Percentiles rank a stretch among this genome's conserved stretches.
Conservation (phyloP, 257 asterid genomes). For the Salvia rosmarinus region DNA sequence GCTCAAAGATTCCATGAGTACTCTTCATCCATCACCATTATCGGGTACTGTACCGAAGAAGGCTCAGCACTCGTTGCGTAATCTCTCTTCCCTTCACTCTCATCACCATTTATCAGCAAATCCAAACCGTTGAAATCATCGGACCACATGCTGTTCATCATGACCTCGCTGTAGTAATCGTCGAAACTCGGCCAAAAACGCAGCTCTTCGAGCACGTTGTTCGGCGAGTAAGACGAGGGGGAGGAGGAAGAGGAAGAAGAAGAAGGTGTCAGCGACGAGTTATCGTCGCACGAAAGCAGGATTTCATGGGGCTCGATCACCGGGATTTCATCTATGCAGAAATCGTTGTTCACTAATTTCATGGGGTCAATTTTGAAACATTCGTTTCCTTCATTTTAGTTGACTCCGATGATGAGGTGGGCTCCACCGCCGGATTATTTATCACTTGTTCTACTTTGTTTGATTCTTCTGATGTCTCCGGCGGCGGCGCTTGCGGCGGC, state of each 20-base stretch:
- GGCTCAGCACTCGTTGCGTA: slow-evolving; percentile 11
- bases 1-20: slow-evolving; percentile 36
- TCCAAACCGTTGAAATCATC: slow-evolving; percentile 63
- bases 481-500: slow-evolving; percentile 26
- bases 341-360: slow-evolving; percentile 56
- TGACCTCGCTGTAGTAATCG: slow-evolving; percentile 42
- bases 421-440: not conserved
- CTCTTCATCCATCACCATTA: slow-evolving; percentile 30
- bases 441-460: slow-evolving; percentile 2
- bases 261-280: slow-evolving; percentile 22
- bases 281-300: slow-evolving; percentile 38
- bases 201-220: slow-evolving; percentile 42
- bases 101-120: slow-evolving; percentile 41
- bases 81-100: slow-evolving; percentile 24
- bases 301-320: slow-evolving; percentile 71
- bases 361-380: slow-evolving; percentile 26
- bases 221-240: slow-evolving; percentile 16
- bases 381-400: not conserved
- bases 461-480: not conserved
- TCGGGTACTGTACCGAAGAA: slow-evolving; percentile 28
- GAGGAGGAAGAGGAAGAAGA: slow-evolving; percentile 40
- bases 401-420: not conserved
- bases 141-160: slow-evolving; percentile 56
- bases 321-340: slow-evolving; percentile 78
- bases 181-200: slow-evolving; percentile 46